These are phyloP conservation scores for Coemansia sp. DNA, from an alignment of 192 early-diverging fungal genomes.

Conservation along the genomic window DNA sequence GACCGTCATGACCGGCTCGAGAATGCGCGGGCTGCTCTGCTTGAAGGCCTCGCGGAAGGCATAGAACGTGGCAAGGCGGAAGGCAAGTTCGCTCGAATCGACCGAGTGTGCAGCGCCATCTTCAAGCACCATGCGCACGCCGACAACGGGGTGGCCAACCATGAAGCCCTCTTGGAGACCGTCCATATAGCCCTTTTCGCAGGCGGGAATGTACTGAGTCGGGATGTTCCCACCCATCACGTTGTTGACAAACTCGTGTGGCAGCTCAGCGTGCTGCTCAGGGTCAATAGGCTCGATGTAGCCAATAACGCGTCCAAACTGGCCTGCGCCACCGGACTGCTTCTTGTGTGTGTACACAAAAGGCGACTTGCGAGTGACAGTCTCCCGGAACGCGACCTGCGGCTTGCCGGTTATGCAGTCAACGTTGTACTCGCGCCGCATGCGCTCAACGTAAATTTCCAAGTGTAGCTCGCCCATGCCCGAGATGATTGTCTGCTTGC, in stretches of 20 bases:
- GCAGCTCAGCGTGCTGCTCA: slow-evolving; percentile 57
- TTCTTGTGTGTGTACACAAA: slow-evolving; percentile 99
- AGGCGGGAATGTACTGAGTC: slow-evolving; percentile 84
- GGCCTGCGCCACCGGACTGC: slow-evolving; percentile 94
- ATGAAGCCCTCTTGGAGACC: slow-evolving; percentile 84
- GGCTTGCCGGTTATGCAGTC: slow-evolving; percentile 96
- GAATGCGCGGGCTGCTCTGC: slow-evolving; percentile 73
- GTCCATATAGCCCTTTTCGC: slow-evolving; percentile 94
- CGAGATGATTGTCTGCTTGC: slow-evolving; percentile 83
- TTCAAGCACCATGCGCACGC: slow-evolving; percentile 80
- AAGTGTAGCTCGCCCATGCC: slow-evolving; percentile 88
- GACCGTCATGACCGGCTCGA: slow-evolving; percentile 97
- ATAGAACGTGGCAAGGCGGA: slow-evolving; percentile 79
- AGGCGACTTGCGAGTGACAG: slow-evolving; percentile 64
- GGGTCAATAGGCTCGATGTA: slow-evolving; percentile 81
- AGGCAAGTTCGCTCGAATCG: slow-evolving; percentile 95
- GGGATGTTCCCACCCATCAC: slow-evolving; percentile 96
- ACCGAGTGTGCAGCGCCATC: slow-evolving; percentile 91
- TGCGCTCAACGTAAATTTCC: slow-evolving; percentile 95
- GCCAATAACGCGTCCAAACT: slow-evolving; percentile 87
- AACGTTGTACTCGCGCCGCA: slow-evolving; percentile 95
- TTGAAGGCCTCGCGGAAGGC: slow-evolving; percentile 90
- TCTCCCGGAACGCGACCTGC: slow-evolving; percentile 96
- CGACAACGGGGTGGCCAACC: slow-evolving; percentile 86
- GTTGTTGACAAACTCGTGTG: slow-evolving; percentile 72